A percentile compares a stretch with the other conserved stretches of the same genome.
These are phyloP conservation scores for Wickerhamiella sergipiensis DNA, from an alignment of 805 yeast genomes.

Conservation along the genomic window DNA sequence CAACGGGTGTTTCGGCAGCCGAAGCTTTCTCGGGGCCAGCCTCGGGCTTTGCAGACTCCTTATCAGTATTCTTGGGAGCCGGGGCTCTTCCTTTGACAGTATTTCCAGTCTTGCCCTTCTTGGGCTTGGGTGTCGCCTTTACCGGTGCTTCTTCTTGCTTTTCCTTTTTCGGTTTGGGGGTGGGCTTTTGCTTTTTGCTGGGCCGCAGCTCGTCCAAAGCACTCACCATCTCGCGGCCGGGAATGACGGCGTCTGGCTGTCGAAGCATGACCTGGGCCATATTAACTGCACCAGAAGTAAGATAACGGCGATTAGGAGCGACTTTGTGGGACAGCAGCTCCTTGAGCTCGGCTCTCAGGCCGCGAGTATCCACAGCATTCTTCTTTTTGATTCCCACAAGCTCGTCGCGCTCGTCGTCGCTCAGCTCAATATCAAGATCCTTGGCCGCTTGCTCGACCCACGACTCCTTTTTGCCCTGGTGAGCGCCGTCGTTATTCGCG, in stretches of 20 bases:
- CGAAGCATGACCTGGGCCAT: constrained; percentile 21
- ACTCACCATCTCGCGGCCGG: constrained; percentile 12
- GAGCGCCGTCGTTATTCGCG: constrained; percentile 44
- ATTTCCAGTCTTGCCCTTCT: background rate
- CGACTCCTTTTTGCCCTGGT: constrained; percentile 36
- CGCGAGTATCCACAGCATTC: constrained; percentile 6
- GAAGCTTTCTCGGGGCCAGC: too few species aligned
- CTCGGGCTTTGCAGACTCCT: constrained; percentile 19
- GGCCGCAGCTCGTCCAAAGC: constrained; percentile 15
- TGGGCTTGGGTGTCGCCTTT: background rate
- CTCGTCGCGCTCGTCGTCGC: constrained; percentile 42
- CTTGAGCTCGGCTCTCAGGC: constrained; percentile 17
- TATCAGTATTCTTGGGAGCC: background rate
- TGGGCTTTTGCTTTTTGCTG: background rate
- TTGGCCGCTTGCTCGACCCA: constrained; percentile 90
- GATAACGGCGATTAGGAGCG: constrained; percentile 18
- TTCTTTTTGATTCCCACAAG: constrained; percentile 26
- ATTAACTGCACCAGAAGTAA: constrained; percentile 23
- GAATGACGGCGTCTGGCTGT: constrained; percentile 12
- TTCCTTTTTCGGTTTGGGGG: background rate
- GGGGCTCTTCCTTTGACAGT: background rate
- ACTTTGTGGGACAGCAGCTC: constrained; percentile 16
- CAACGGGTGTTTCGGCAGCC: too few species aligned
- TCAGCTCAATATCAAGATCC: constrained; percentile 76
- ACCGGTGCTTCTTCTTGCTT: background rate